Percentiles rank a stretch among this genome's conserved stretches.
Conservation (phyloP, 73 alveolate genomes). For the Paramecium bursaria region DNA sequence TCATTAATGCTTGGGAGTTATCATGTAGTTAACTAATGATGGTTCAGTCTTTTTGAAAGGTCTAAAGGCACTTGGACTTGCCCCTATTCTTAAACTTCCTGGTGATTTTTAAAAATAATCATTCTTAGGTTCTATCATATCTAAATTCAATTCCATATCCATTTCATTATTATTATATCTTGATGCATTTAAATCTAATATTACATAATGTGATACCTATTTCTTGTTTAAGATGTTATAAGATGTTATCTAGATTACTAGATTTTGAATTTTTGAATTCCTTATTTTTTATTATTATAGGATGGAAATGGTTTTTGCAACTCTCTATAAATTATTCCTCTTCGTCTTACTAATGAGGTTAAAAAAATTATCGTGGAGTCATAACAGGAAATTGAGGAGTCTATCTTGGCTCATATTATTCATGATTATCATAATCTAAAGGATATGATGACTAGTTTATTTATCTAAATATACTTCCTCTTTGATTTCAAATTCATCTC, state of each 20-base stretch:
- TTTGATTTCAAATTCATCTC: conserved; percentile 53
- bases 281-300: no score
- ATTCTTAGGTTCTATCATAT: background rate
- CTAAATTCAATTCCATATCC: background rate
- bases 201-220: no score
- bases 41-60: no score
- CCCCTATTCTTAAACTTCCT: background rate
- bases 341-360: background rate
- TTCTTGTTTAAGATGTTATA: no score
- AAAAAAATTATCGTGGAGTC: conserved; percentile 34
- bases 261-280: no score
- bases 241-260: no score
- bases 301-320: conserved; percentile 10
- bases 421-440: background rate
- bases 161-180: background rate
- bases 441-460: conserved; percentile 3
- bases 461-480: no score
- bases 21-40: no score
- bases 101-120: background rate
- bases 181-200: conserved; percentile 48
- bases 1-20: no score
- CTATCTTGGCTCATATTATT: background rate
- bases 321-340: background rate
- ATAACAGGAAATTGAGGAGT: conserved; percentile 41
- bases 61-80: conserved; percentile 62